Evolutionary conservation across 176 grass and related monocot species (phyloP).

Genomic region (Cenchrus purpureus): DNA sequence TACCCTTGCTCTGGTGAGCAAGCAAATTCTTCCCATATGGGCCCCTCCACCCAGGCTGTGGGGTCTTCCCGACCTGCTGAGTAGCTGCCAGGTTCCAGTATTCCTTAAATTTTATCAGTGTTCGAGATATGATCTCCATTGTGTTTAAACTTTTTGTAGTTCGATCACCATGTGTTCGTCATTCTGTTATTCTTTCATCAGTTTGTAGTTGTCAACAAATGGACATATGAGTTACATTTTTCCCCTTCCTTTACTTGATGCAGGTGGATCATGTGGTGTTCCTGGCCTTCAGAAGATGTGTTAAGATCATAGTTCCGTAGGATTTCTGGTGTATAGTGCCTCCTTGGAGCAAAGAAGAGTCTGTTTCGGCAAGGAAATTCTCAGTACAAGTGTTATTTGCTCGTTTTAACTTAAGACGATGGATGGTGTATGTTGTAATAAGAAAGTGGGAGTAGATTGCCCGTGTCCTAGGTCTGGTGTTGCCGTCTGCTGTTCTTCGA

Average conservation of each 20-base stretch:
- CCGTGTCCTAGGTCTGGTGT: not conserved
- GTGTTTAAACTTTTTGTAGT: not conserved
- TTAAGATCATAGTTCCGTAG: slow-evolving; percentile 27
- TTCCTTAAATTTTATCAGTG: not conserved
- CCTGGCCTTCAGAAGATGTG: slow-evolving; percentile 35
- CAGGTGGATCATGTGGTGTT: slow-evolving; percentile 40
- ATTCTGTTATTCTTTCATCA: not conserved
- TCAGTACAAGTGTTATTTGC: not conserved
- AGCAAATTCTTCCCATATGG: not conserved
- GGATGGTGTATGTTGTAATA: too few species aligned
- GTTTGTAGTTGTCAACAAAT: not conserved
- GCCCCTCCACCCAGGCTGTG: not conserved
- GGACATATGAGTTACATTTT: not conserved
- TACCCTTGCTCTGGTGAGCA: not conserved
- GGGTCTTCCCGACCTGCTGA: not conserved
- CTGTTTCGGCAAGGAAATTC: not conserved
- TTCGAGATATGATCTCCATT: not conserved
- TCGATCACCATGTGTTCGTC: not conserved
- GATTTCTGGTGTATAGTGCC: slow-evolving; percentile 40
- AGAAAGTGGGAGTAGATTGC: not conserved
- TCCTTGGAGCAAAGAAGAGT: slow-evolving; percentile 20
- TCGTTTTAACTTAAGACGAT: not conserved
- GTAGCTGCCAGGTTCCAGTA: not conserved
- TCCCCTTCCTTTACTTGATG: not conserved
- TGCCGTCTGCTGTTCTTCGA: not conserved